Base-by-base conservation (phyloP, 2,329 filamentous ascomycete species). In the Alternaria viburni region DNA sequence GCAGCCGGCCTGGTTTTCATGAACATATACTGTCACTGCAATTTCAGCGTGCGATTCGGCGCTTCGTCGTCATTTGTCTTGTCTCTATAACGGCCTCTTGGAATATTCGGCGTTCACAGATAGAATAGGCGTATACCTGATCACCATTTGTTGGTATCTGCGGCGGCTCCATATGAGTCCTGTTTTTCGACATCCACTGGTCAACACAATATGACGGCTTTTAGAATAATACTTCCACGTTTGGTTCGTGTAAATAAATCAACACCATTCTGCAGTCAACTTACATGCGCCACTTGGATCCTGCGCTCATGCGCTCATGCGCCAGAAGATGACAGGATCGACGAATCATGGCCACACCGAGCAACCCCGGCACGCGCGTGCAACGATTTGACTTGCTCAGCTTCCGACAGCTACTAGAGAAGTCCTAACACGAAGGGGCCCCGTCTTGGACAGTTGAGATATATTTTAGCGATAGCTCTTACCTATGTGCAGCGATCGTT, bases 1-100 rank as follows among this genome's bases (percentile, higher is more conserved):
- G 36, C 51, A 61, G 30, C 47, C 23, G 19, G 30, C 11, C 23
- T 58, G 59, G 54, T 43, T 43, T 15, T 57, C 45, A 28, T 61
- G 25, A 51, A 28, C 15, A 9, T 32, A 12, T 32, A 52, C 13
- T 36, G 9, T 52, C 49, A 41, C 19, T 36, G 26, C 26, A 47
- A 12, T 44, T 28, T 21, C 13, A 52, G 28, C 28, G 36, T 52
- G 49, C 28, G 30, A 36, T 9, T 41, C 28, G 19, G 28, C 49
- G 28, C 43, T 45, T 45, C 43, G 19, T 45, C 19, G 43, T 5
- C 43, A 21, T 19, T n/a, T 41, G 13, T 52, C 1, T 52, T 52
- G 49, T 11, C 13, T 52, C 19, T 41, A 23, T 52, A 52, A 52
- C 49, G 30, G 49, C 19, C 49, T 41, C 19, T 36, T 23, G 28